Base-by-base conservation (phyloP, 257 asterid genomes). In the Salvia miltiorrhiza region DNA sequence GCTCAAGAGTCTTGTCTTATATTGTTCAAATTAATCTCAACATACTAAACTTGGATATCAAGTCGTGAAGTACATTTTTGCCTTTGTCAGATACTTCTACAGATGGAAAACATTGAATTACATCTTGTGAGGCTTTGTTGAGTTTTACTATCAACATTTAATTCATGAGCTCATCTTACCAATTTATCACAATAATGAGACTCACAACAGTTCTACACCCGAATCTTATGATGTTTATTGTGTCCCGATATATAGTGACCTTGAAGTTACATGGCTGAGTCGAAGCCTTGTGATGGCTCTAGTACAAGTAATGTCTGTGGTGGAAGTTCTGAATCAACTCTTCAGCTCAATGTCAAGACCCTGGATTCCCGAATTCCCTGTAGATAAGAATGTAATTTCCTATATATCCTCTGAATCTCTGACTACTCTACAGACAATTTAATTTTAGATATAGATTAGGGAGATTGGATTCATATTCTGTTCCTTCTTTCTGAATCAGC, bases 271-370 rank as follows among this genome's bases (percentile, higher is more conserved):
- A 92, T 92, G 98, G 97, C 89, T 5, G 89, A 82, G 59, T 81
- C 78, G 14, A 84, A 83, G 69, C 76, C 81, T 12, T 13, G 8
- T 73, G 89, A 83, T 72, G 86, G 86, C 62, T 79, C 95, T 57
- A 75, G 89, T 74, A 52, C 82, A 10, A 73, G 88, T 76, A 65
- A 74, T 73, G 76, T 79, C 13, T 55, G 83, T 68, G 69, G 78
- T 79, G 89, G 81, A 66, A 67, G 76, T 79, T 70, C 85, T 50
- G 96, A 82, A 66, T 87, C 96, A 73, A 72, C 74, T 20, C 67
- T 89, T 82, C 87, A 82, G 77, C 85, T 92, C 83, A 87, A 89
- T 75, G 77, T 92, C 86, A 92, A 92, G 92, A 92, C 98, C 63
- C 83, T 92, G 69, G 94, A 85, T 79, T 92, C 96, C 61, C 88